Base-by-base conservation (phyloP, 805 yeast species). In the Saccharomycopsis microspora region DNA sequence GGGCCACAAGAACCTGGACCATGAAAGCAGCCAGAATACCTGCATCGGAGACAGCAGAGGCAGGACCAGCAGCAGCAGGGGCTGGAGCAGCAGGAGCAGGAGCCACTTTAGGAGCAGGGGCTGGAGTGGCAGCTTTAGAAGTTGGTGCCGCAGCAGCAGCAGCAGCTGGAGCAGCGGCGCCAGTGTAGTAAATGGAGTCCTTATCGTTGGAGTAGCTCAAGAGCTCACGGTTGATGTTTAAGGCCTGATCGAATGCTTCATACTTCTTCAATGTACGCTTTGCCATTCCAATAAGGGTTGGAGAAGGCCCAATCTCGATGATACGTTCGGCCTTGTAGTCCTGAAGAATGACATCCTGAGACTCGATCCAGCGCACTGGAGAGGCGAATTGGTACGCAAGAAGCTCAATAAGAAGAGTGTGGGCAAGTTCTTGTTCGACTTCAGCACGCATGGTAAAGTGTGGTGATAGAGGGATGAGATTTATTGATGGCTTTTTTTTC, bases 281-380 rank as follows among this genome's bases (percentile, higher is more conserved):
- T 55, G 98, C 97, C 99, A 93, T 93, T 57, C 97, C 97, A 39
- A 97, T 93, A 64, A 93, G 75, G 41, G 98, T 93, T 52, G 99
- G 97, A 43, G 97, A 88, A 53, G 99, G 99, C 48, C 99, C 99
- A 55, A 93, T 86, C 69, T 93, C 99, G 56, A 93, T 96, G 53
- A 93, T 90, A 63, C 98, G 79, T 71, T 94, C 98, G 53, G 97
- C 84, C 69, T 90, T 88, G 77, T 79, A 83, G 59, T 88, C 93
- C 65, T 85, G 85, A 64, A 93, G 77, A 64, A 93, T 85, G 50
- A 93, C 97, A 71, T 93, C 98, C 70, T 93, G 99, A 54, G 98
- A 93, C 66, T 94, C 98, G 66, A 94, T 93, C 97, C 99, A 93
- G 76, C 97, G 82, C 56, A 93, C 99, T 43, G 99, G 98, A 54